Percentiles rank a stretch among this genome's conserved stretches.
phyloP scores from a whole-genome alignment of 345 rosid species.

The Acer saccharum region DNA sequence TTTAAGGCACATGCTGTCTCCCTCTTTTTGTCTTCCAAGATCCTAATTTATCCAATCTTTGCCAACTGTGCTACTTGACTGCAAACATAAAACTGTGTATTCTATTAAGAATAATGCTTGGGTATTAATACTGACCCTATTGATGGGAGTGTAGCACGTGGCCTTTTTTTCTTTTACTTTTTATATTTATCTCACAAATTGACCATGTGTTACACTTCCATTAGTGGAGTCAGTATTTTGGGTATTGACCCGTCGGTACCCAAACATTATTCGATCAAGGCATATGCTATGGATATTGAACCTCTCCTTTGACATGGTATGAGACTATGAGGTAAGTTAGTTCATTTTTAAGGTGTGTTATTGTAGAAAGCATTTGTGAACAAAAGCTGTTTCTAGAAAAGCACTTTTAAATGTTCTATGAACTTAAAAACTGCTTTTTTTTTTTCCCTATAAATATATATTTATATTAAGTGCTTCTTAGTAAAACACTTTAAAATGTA shows the following conservation, averaged over 20 bases:
- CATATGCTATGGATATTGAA: background rate
- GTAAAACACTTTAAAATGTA: background rate
- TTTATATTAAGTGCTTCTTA: too few relatives aligned
- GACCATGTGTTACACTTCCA: too few relatives aligned
- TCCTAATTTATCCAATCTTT: background rate
- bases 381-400: background rate
- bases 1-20: slow-evolving; percentile 8
- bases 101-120: background rate
- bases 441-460: too few relatives aligned
- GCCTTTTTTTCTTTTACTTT: too few relatives aligned
- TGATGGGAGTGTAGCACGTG: too few relatives aligned
- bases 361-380: background rate
- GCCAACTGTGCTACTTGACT: background rate
- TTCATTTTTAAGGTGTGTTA: background rate
- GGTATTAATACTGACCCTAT: too few relatives aligned
- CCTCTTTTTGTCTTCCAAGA: background rate
- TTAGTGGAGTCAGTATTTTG: too few relatives aligned
- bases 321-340: background rate
- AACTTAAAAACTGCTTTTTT: too few relatives aligned
- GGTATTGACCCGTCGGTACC: too few relatives aligned
- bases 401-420: background rate
- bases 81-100: background rate
- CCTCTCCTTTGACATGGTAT: background rate
- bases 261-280: too few relatives aligned
- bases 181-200: too few relatives aligned